Percentiles rank a stretch among this genome's conserved stretches.
Conservation (phyloP, 768 basidiomycete species). For the Glaciozyma antarctica region DNA sequence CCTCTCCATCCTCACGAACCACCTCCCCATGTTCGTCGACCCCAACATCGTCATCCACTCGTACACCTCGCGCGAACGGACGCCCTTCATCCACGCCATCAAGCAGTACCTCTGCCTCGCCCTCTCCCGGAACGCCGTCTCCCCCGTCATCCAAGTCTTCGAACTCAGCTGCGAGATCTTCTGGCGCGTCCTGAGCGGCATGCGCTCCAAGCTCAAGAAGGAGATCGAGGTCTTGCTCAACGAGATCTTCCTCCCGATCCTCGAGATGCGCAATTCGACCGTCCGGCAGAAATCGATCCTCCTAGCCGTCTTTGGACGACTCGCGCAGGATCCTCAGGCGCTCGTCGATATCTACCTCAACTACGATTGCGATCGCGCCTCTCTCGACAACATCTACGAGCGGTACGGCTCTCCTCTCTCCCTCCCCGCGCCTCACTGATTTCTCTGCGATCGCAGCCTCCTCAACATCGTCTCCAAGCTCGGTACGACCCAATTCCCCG, state of each 20-base stretch:
- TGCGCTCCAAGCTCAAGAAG: slow-evolving; percentile 98
- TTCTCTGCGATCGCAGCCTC: slow-evolving; percentile 39
- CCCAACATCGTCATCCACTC: slow-evolving; percentile 85
- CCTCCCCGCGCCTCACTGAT: background rate
- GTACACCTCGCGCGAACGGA: slow-evolving; percentile 74
- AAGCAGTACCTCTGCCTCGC: slow-evolving; percentile 92
- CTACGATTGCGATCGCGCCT: slow-evolving; percentile 94
- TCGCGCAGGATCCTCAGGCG: slow-evolving; percentile 94
- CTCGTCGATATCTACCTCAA: slow-evolving; percentile 97
- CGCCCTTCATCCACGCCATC: slow-evolving; percentile 80
- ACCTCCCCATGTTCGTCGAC: slow-evolving; percentile 82
- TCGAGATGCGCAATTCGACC: slow-evolving; percentile 95
- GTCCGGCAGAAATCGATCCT: slow-evolving; percentile 90
- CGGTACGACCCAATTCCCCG: slow-evolving; percentile 50
- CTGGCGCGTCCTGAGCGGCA: slow-evolving; percentile 86
- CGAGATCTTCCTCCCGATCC: slow-evolving; percentile 95
- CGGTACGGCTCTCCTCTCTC: slow-evolving; percentile 48
- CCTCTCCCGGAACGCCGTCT: slow-evolving; percentile 88
- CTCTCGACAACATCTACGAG: slow-evolving; percentile 94
- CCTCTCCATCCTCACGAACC: slow-evolving; percentile 78
- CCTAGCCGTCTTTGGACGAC: slow-evolving; percentile 65
- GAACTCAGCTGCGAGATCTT: slow-evolving; percentile 98
- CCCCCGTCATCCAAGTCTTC: slow-evolving; percentile 90
- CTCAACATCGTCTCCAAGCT: slow-evolving; percentile 96
- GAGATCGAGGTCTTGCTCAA: slow-evolving; percentile 97